Evolutionary conservation across 352 stramenopile species (phyloP).

Genomic region (Phytophthora fragariae): DNA sequence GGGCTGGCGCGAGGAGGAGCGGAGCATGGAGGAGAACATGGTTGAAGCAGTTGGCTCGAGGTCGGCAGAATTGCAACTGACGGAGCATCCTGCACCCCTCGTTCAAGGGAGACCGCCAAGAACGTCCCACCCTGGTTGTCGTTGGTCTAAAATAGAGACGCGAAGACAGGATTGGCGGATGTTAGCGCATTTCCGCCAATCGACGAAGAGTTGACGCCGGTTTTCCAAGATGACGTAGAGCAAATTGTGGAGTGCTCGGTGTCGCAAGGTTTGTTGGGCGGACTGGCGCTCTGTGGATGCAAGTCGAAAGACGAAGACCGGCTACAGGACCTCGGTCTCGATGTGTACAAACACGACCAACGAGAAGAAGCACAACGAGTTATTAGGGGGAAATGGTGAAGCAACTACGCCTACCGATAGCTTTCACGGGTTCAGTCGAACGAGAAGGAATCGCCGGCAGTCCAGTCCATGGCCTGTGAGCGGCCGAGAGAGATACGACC

Average conservation of each 20-base stretch:
- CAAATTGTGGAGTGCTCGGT: not conserved
- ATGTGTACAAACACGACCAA: not conserved
- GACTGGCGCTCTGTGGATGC: not conserved
- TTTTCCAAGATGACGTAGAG: not conserved
- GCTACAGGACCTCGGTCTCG: too few relatives aligned
- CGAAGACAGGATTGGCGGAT: conserved; percentile 13
- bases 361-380: conserved; percentile 7
- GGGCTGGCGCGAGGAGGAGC: conserved; percentile 29
- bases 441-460: conserved; percentile 46
- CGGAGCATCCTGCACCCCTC: conserved; percentile 30
- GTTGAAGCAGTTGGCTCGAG: conserved; percentile 8
- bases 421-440: conserved; percentile 39
- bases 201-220: too few relatives aligned
- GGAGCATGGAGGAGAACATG: conserved; percentile 45
- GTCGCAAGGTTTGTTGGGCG: not conserved
- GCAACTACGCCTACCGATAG: not conserved
- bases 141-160: conserved; percentile 1
- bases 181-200: not conserved
- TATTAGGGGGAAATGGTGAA: conserved; percentile 3
- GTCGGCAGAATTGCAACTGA: conserved; percentile 25
- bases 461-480: conserved; percentile 45
- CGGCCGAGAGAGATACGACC: conserved; percentile 25
- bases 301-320: not conserved
- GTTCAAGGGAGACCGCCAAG: conserved; percentile 21
- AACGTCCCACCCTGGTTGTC: conserved; percentile 11